Percentiles rank a stretch among this genome's conserved stretches.
phyloP scores from a whole-genome alignment of 208 protist species.

The Leishmania arabica region DNA sequence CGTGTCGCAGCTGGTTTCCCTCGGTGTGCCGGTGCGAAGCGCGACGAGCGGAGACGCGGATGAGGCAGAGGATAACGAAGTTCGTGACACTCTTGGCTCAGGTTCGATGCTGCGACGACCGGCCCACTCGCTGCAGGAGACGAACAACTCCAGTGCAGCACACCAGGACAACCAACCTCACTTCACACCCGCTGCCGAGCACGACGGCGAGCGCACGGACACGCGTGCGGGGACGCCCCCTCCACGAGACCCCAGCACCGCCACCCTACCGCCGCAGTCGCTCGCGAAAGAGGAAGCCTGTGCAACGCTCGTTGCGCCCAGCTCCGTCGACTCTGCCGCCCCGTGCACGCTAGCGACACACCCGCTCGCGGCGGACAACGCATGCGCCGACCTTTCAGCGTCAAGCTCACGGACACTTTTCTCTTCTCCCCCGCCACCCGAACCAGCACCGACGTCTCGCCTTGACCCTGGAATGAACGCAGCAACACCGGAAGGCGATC shows the following conservation, averaged over 20 bases:
- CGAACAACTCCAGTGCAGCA: not conserved
- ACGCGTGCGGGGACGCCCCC: not conserved
- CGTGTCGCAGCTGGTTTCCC: conserved; percentile 4
- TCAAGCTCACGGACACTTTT: too few species aligned
- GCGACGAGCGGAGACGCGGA: not conserved
- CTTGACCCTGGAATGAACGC: not conserved
- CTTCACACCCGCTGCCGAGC: not conserved
- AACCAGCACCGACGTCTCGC: not conserved
- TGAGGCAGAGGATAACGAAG: not conserved
- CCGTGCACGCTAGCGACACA: not conserved
- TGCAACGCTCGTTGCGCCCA: not conserved
- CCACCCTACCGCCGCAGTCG: not conserved
- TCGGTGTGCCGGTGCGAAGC: conserved; percentile 7
- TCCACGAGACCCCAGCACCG: not conserved
- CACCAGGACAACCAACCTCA: not conserved
- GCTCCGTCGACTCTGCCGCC: not conserved
- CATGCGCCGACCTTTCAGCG: not conserved
- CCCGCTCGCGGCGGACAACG: not conserved
- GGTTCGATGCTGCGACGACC: not conserved
- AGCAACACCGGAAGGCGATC: not conserved
- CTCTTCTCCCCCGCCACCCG: not conserved
- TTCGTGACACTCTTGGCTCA: not conserved
- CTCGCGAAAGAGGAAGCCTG: not conserved
- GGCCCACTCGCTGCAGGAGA: not conserved
- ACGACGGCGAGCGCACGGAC: not conserved